Percentiles rank a stretch among this genome's conserved stretches.
phyloP scores from a whole-genome alignment of 306 rosid species.

The Quercus berberidifolia region DNA sequence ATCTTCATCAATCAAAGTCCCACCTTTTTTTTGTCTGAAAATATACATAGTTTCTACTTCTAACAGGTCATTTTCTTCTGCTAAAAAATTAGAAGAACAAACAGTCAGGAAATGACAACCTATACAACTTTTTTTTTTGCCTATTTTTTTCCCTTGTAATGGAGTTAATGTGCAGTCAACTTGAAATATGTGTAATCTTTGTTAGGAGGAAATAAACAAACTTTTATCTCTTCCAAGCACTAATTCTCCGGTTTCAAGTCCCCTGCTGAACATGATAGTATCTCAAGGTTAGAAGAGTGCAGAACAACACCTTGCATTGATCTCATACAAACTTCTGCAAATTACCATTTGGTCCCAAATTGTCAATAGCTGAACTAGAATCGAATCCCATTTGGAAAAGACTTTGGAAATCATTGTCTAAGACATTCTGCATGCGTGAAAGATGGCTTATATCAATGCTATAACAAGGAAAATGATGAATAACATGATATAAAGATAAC shows the following conservation, averaged over 20 bases:
- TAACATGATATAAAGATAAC: constrained; percentile 11
- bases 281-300: constrained; percentile 14
- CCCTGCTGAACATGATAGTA: constrained; percentile 50
- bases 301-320: not conserved
- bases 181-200: constrained; percentile 34
- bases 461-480: constrained; percentile 5
- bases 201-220: constrained; percentile 21
- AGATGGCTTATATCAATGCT: constrained; percentile 8
- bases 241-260: constrained; percentile 67
- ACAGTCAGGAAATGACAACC: constrained; percentile 67
- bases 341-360: constrained; percentile 81
- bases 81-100: constrained; percentile 86
- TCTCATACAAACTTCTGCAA: constrained; percentile 12
- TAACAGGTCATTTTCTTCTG: constrained; percentile 73
- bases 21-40: constrained; percentile 21
- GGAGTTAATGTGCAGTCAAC: constrained; percentile 49
- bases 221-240: constrained; percentile 19
- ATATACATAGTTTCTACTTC: constrained; percentile 36
- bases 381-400: constrained; percentile 81
- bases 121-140: constrained; percentile 51
- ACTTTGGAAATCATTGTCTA: constrained; percentile 80
- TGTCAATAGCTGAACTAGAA: constrained; percentile 57
- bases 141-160: constrained; percentile 23
- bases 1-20: constrained; percentile 41
- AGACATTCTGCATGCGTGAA: constrained; percentile 47